Evolutionary conservation across 345 rosid genomes (phyloP), one percentile per base, ranked within the genome.

Genomic region (Pugionium cornutum): DNA sequence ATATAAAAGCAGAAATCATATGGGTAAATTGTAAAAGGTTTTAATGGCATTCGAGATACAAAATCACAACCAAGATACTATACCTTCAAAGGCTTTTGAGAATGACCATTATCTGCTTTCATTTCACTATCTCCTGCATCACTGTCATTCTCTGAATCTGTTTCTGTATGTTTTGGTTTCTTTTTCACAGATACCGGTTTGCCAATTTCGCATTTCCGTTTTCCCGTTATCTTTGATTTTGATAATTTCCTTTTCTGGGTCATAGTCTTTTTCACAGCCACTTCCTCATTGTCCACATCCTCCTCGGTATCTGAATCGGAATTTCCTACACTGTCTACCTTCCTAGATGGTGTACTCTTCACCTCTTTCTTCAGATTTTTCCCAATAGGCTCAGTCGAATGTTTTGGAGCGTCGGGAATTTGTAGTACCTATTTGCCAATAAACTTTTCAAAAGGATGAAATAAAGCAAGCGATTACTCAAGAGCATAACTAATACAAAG

Each of bases 151-250:
- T 81, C 79, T 43, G 80, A 73, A 54, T 51, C 70, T 46, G 71
- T 63, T 76, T 45, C 72, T 53, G 71, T 55, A 76, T 71, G 79
- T 74, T 83, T 90, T 47, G 56, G 75, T 63, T 53, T 83, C 80
- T 83, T 88, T 74, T 67, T 80, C 45, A 45, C 74, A 50, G 89
- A 70, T 48, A 50, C 69, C 25, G 69, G 78, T 37, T 74, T 74
- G 69, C 79, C 86, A 60, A 76, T 83, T 54, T 74, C 85, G 29
- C 66, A 48, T 77, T 76, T 83, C 30, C 87, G 77, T 73, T 92
- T 92, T 59, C 75, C 79, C 44, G 69, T 53, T 48, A 44, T 84
- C 64, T 87, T 84, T 48, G 74, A 41, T 8, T 79, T 82, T 37
- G 47, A 52, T 49, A 76, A 78, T 84, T 79, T 85, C 83, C 78